phyloP scores from a whole-genome alignment of 2,329 filamentous ascomycete genomes.

The Coleophoma cylindrospora region DNA sequence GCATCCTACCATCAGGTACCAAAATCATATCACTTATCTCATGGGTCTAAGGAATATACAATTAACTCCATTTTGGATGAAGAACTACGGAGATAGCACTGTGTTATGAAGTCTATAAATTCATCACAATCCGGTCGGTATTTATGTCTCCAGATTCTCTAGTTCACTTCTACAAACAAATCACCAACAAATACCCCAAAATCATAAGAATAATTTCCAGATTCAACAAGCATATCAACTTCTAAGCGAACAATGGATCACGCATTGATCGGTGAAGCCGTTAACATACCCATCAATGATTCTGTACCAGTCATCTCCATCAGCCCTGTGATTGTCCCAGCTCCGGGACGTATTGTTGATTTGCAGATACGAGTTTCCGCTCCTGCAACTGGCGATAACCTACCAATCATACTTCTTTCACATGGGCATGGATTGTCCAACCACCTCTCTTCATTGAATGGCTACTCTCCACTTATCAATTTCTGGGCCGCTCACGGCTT shows the following conservation, averaged over 20 bases:
- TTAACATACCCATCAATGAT: conserved; percentile 31
- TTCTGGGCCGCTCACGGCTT: conserved; percentile 38
- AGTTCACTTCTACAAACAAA: neutral
- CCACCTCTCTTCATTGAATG: conserved; percentile 34
- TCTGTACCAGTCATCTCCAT: conserved; percentile 25
- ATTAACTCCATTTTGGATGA: neutral
- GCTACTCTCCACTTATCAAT: conserved; percentile 34
- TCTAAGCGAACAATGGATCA: conserved; percentile 3
- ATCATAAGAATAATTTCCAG: neutral
- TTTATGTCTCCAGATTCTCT: neutral
- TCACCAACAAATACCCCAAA: neutral
- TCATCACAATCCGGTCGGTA: neutral
- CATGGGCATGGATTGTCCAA: conserved; percentile 34
- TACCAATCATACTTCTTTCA: conserved; percentile 35
- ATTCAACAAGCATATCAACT: too few relatives aligned
- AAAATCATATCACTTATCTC: neutral
- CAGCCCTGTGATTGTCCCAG: conserved; percentile 11
- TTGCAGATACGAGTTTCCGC: conserved; percentile 31
- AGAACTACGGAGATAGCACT: neutral
- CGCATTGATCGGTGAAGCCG: conserved; percentile 27
- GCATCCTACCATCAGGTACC: neutral
- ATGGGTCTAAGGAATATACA: neutral
- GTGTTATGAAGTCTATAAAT: neutral
- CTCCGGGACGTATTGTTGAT: conserved; percentile 19
- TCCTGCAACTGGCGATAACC: conserved; percentile 23